Evolutionary conservation across 179 eudicot genomes (phyloP).

Genomic region (Amaranthus tricolor): DNA sequence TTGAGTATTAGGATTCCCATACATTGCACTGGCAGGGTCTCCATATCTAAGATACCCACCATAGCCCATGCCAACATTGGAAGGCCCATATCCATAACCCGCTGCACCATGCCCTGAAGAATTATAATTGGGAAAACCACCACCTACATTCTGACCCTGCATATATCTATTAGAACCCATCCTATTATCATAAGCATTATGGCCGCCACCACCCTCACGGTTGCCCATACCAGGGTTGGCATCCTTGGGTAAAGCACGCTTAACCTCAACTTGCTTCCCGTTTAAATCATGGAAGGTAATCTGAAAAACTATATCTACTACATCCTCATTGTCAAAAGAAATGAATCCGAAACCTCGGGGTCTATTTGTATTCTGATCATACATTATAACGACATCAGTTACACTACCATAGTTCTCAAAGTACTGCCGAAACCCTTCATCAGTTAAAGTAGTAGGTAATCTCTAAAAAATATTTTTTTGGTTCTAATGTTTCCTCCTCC

Average conservation of each 20-base stretch:
- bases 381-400: conserved; percentile 75
- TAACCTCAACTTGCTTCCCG: conserved; percentile 77
- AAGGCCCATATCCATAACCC: conserved; percentile 76
- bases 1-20: conserved; percentile 68
- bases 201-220: conserved; percentile 47
- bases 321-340: conserved; percentile 70
- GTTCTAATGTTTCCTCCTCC: conserved; percentile 43
- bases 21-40: conserved; percentile 53
- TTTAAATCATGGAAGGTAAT: conserved; percentile 63
- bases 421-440: conserved; percentile 63
- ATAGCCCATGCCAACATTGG: conserved; percentile 50
- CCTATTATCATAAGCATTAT: conserved; percentile 59
- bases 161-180: conserved; percentile 74
- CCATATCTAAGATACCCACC: conserved; percentile 36
- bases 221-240: conserved; percentile 52
- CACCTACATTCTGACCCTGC: conserved; percentile 67
- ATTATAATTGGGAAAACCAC: conserved; percentile 60
- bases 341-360: conserved; percentile 83
- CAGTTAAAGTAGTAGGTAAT: conserved; percentile 58
- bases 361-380: conserved; percentile 67
- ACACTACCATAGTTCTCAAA: conserved; percentile 62
- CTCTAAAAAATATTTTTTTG: conserved; percentile 81
- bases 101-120: conserved; percentile 65
- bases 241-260: conserved; percentile 77
- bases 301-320: conserved; percentile 71